Percentiles rank a stretch among this genome's conserved stretches.
Evolutionary conservation across 2,329 filamentous ascomycete species (phyloP).

Genomic region (Pleomassaria siparia): DNA sequence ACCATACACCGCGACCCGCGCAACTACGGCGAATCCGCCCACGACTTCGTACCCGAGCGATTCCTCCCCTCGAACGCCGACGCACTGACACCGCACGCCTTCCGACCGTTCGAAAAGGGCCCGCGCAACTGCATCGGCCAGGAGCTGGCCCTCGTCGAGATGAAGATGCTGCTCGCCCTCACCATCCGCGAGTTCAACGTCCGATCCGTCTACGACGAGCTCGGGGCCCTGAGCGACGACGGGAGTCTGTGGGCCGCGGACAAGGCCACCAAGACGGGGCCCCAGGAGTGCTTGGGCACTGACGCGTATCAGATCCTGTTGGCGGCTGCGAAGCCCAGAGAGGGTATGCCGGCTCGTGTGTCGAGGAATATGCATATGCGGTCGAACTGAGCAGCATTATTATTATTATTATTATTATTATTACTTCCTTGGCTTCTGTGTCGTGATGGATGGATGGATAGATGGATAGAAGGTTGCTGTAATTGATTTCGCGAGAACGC

Average conservation of each 20-base stretch:
- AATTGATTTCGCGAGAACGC: too few species aligned
- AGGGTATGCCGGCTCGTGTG: constrained; percentile 27
- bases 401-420: too few species aligned
- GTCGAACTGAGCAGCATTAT: neutral
- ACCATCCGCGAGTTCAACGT: constrained; percentile 30
- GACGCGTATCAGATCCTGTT: constrained; percentile 30
- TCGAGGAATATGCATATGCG: constrained; percentile 7
- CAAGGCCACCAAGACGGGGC: constrained; percentile 17
- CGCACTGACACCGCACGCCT: constrained; percentile 20
- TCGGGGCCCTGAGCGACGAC: constrained; percentile 14
- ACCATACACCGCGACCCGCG: constrained; percentile 14
- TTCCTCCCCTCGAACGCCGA: constrained; percentile 16
- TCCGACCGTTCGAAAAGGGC: constrained; percentile 43
- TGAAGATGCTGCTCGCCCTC: constrained; percentile 34
- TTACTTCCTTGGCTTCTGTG: too few species aligned
- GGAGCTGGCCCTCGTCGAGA: constrained; percentile 42
- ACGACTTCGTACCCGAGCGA: constrained; percentile 25
- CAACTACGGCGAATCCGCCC: constrained; percentile 15
- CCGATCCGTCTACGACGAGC: constrained; percentile 14
- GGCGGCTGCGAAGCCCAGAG: constrained; percentile 27
- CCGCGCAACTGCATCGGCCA: constrained; percentile 44
- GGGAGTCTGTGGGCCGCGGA: constrained; percentile 19
- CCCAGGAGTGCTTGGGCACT: constrained; percentile 24
- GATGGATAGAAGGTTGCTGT: too few species aligned
- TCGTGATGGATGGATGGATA: too few species aligned